These are phyloP conservation scores for Leptomonas pyrrhocoris DNA, from an alignment of 208 protist genomes.

Conservation along the genomic window DNA sequence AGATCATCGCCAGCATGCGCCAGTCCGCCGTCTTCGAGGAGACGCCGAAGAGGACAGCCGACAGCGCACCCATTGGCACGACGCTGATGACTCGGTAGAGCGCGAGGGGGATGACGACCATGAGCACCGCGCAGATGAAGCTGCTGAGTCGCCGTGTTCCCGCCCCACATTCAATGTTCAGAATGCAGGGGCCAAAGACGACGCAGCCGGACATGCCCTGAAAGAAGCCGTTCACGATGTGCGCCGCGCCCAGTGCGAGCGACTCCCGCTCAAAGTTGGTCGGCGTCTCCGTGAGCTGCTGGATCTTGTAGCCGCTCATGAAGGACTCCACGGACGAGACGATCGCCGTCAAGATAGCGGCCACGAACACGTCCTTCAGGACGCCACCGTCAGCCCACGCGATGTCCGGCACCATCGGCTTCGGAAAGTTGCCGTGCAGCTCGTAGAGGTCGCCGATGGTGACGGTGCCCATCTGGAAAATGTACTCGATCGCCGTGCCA, in stretches of 20 bases:
- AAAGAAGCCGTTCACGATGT: conserved; percentile 68
- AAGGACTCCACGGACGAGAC: conserved; percentile 58
- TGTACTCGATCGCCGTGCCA: conserved; percentile 63
- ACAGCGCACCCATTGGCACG: conserved; percentile 56
- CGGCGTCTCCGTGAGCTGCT: conserved; percentile 56
- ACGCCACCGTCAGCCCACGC: conserved; percentile 31
- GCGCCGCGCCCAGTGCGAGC: conserved; percentile 43
- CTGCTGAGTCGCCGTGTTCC: conserved; percentile 48
- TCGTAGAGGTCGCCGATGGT: conserved; percentile 61
- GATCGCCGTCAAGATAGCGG: conserved; percentile 46
- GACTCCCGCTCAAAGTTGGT: conserved; percentile 65
- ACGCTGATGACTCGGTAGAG: conserved; percentile 54
- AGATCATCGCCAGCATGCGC: conserved; percentile 64
- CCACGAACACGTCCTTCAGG: conserved; percentile 51
- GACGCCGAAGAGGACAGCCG: conserved; percentile 53
- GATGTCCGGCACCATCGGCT: conserved; percentile 44
- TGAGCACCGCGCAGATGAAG: conserved; percentile 59
- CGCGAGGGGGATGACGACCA: conserved; percentile 52
- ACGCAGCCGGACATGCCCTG: conserved; percentile 58
- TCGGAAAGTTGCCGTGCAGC: conserved; percentile 45
- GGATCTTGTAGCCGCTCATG: conserved; percentile 59
- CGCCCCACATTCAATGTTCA: conserved; percentile 58
- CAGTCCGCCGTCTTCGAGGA: conserved; percentile 61
- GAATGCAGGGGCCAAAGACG: conserved; percentile 53
- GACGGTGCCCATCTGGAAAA: conserved; percentile 53